Evolutionary conservation across 176 grass and related monocot genomes (phyloP).

Genomic region (Lolium rigidum): DNA sequence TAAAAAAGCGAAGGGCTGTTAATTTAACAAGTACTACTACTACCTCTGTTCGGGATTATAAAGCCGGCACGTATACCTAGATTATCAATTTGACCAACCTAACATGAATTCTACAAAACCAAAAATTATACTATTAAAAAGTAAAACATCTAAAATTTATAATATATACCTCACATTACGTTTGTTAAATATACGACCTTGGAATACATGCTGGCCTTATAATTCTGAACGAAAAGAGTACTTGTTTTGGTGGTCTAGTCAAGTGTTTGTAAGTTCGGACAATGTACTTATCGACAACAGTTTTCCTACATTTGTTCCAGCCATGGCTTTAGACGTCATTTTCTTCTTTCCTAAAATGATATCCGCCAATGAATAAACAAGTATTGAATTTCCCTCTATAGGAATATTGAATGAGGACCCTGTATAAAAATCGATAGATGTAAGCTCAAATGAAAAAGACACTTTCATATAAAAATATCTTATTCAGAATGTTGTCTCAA

Average conservation of each 20-base stretch:
- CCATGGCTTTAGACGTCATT: background rate
- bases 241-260: background rate
- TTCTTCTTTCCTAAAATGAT: constrained; percentile 22
- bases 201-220: too few relatives aligned
- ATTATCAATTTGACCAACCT: too few relatives aligned
- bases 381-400: background rate
- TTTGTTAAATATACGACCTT: too few relatives aligned
- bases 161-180: too few relatives aligned
- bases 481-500: background rate
- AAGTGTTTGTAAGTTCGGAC: background rate
- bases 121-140: too few relatives aligned
- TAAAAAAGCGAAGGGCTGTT: background rate
- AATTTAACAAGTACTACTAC: background rate
- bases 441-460: background rate
- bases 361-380: background rate
- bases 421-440: background rate
- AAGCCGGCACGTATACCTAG: too few relatives aligned
- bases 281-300: background rate
- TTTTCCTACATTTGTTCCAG: background rate
- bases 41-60: too few relatives aligned
- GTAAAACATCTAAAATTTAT: too few relatives aligned
- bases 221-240: background rate
- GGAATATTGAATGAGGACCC: background rate
- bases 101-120: too few relatives aligned
- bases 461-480: background rate